Percentiles rank a stretch among this genome's conserved stretches.
Evolutionary conservation across 2,329 filamentous ascomycete genomes (phyloP).

Genomic region (Trichoderma sp.): DNA sequence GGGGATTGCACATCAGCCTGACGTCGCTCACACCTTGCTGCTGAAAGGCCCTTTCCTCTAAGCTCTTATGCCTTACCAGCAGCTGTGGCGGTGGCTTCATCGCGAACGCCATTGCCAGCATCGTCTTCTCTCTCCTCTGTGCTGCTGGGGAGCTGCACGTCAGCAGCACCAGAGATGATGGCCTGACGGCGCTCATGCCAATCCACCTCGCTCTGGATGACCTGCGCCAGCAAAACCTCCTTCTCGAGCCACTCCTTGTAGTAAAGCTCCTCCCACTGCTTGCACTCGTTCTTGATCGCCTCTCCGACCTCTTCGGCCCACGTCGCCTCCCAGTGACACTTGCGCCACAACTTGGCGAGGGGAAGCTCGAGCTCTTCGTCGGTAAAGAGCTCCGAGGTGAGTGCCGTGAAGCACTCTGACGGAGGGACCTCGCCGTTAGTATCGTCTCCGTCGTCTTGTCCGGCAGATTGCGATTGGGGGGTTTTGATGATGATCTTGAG

Average conservation of each 20-base stretch:
- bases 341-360: conserved; percentile 58
- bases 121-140: conserved; percentile 31
- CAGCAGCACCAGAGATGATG: conserved; percentile 48
- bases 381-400: conserved; percentile 60
- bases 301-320: conserved; percentile 70
- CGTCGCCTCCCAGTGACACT: conserved; percentile 67
- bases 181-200: conserved; percentile 58
- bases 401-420: conserved; percentile 55
- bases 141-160: conserved; percentile 41
- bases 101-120: conserved; percentile 24
- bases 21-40: no score
- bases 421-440: conserved; percentile 54
- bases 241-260: conserved; percentile 76
- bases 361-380: conserved; percentile 60
- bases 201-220: conserved; percentile 63
- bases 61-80: no score
- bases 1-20: no score
- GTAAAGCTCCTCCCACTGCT: conserved; percentile 62
- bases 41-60: no score
- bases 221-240: conserved; percentile 72
- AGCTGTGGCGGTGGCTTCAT: not conserved
- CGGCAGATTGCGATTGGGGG: conserved; percentile 54
- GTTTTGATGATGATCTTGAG: conserved; percentile 64
- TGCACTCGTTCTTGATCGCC: conserved; percentile 60
- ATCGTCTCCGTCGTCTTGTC: conserved; percentile 56